Conservation (phyloP, 495 filamentous ascomycete species). For the Trichoderma asperelloides region DNA sequence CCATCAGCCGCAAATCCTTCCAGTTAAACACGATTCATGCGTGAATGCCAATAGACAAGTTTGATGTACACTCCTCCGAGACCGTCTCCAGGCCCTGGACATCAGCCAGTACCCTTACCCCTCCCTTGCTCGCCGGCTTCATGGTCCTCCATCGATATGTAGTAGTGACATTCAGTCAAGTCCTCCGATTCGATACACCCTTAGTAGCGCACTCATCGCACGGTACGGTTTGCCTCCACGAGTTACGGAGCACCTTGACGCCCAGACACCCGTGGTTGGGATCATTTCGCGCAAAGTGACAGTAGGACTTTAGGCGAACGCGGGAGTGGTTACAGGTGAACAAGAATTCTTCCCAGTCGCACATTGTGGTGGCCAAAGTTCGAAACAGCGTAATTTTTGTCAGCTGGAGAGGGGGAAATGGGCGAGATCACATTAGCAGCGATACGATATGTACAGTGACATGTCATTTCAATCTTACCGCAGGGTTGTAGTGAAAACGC, state of each 20-base stretch:
- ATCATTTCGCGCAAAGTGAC: conserved; percentile 62
- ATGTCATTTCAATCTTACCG: too few species aligned
- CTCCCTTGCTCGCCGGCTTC: not conserved
- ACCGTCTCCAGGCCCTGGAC: not conserved
- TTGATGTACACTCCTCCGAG: not conserved
- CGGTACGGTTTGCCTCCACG: conserved; percentile 38
- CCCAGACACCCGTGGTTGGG: conserved; percentile 53
- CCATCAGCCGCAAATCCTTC: not conserved
- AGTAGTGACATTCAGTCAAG: not conserved
- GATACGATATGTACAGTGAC: not conserved
- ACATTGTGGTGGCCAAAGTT: conserved; percentile 36
- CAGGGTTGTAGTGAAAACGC: too few species aligned
- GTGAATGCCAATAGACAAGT: not conserved
- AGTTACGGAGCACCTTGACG: conserved; percentile 49
- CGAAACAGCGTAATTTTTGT: not conserved
- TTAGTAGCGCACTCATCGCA: conserved; percentile 35
- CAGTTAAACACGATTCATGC: not conserved
- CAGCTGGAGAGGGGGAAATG: not conserved
- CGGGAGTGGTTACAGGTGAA: conserved; percentile 51
- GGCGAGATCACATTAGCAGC: not conserved
- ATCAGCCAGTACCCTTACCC: not conserved
- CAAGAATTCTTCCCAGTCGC: conserved; percentile 55
- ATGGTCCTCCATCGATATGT: not conserved
- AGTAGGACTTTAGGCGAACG: conserved; percentile 51
- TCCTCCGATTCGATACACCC: not conserved